Conservation (phyloP, 169 alveolate genomes). For the Cryptosporidium canis region DNA sequence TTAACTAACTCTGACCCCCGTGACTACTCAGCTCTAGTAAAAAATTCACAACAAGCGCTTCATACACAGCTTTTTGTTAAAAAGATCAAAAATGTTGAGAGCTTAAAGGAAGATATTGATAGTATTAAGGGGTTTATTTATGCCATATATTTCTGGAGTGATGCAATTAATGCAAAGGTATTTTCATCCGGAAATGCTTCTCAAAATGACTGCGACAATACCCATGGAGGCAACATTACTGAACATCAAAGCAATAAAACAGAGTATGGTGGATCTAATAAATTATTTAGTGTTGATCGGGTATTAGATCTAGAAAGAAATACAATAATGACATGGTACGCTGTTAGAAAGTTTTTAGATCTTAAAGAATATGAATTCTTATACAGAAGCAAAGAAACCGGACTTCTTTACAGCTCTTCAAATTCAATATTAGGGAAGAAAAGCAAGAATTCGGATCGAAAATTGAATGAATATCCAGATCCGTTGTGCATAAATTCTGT, state of each 20-base stretch:
- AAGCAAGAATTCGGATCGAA: neutral
- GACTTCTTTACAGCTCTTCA: neutral
- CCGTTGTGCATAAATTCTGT: conserved; percentile 27
- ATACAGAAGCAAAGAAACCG: conserved; percentile 26
- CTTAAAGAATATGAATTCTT: conserved; percentile 2
- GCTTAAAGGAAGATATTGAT: conserved; percentile 49
- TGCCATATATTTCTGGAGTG: conserved; percentile 72
- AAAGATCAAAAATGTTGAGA: conserved; percentile 39
- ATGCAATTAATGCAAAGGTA: conserved; percentile 40
- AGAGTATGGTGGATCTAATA: neutral
- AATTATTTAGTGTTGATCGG: neutral
- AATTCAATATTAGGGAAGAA: neutral
- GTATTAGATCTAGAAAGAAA: conserved; percentile 52
- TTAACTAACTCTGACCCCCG: conserved; percentile 50
- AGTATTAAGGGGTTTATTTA: conserved; percentile 38
- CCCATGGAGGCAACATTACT: neutral
- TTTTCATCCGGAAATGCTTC: neutral
- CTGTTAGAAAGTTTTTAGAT: conserved; percentile 40
- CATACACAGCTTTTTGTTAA: conserved; percentile 59
- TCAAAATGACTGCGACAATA: neutral
- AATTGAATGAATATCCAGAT: neutral
- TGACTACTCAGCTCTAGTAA: conserved; percentile 31
- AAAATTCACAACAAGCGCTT: conserved; percentile 40
- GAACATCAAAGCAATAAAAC: neutral
- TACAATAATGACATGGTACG: conserved; percentile 62